Evolutionary conservation across 2,329 filamentous ascomycete genomes (phyloP), one percentile per base, ranked within the genome.

Genomic region (Clarireedia monteithiana): DNA sequence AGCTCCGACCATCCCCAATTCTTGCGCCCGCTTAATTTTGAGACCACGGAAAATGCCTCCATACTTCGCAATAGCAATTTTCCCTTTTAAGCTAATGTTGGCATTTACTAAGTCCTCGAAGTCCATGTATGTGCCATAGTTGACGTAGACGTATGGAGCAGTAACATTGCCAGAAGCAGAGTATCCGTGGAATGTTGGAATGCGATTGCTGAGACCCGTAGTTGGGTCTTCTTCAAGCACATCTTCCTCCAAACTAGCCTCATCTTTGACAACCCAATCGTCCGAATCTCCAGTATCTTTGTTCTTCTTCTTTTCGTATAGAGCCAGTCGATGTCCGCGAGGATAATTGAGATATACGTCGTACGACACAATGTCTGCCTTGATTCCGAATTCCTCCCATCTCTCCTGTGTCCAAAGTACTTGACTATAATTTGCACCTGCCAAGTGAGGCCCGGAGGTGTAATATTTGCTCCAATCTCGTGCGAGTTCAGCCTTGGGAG

Each of bases 181-280:
- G 71, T 96, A 97, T 53, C 92, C 94, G 68, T 97, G 92, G 74
- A 97, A 97, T 0, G 87, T 92, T 1, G 92, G 91, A 24, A 97
- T 80, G 30, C 89, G 78, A 65, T 91, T 80, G 9, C 80, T 72
- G 47, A 90, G 75, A 23, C 83, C 80, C 17, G 84, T 90, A 0
- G 91, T 95, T 3, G 84, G 80, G 69, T 99, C 94, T 52, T 95
- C 85, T 0, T 89, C 79, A 5, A 97, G 74, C 2, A 92, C 79
- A 67, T 95, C 90, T 70, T 99, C 94, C 63, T 88, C 83, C 42
- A 97, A 73, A 1, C 82, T 85, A 0, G 91, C 92, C 67, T 91
- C 84, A 66, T 86, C 95, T n/a, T 80, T 77, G 27, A 91, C 86
- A 80, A 67, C 85, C 80, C 62, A 88, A 64, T 23, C 54, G 10